Evolutionary conservation across 148 eudicot genomes (phyloP).

Genomic region (Linanthus parryae): DNA sequence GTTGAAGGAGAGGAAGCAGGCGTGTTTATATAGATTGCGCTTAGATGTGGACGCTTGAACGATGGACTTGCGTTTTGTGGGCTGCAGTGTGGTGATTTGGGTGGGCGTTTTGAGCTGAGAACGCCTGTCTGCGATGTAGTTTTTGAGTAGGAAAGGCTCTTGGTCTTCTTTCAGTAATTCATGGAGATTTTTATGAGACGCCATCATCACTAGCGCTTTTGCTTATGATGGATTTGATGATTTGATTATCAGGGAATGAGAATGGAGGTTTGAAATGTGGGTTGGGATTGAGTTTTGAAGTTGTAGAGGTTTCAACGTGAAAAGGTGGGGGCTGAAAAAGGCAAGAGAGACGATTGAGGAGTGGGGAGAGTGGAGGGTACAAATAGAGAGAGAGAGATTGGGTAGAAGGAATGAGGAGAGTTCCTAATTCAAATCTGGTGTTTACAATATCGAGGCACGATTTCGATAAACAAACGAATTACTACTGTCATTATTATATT

Average conservation of each 20-base stretch:
- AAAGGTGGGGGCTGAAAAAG: conserved; percentile 4
- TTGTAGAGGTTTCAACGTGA: conserved; percentile 21
- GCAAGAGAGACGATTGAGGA: conserved; percentile 16
- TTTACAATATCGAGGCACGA: conserved; percentile 44
- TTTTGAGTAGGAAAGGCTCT: conserved; percentile 67
- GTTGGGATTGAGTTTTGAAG: conserved; percentile 1
- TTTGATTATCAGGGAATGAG: neutral
- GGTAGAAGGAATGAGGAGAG: conserved; percentile 37
- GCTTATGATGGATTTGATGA: neutral
- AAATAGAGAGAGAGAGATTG: conserved; percentile 5
- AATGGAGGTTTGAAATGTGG: neutral
- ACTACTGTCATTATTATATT: too few relatives aligned
- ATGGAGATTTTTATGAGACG: conserved; percentile 57
- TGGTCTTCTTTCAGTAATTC: conserved; percentile 78
- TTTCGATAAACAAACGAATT: too few relatives aligned
- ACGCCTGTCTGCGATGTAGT: conserved; percentile 46
- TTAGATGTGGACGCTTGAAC: conserved; percentile 20
- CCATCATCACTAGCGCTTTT: conserved; percentile 8
- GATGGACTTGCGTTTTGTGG: conserved; percentile 32
- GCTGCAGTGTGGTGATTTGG: conserved; percentile 10
- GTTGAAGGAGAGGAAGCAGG: conserved; percentile 51
- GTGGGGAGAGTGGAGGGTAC: conserved; percentile 5
- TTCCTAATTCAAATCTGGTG: conserved; percentile 37
- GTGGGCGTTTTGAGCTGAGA: conserved; percentile 27
- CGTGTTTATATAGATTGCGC: conserved; percentile 40